A percentile compares a stretch with the other conserved stretches of the same genome.
These are phyloP conservation scores for Chalara sp. DNA, from an alignment of 2,329 filamentous ascomycete genomes.

Conservation along the genomic window DNA sequence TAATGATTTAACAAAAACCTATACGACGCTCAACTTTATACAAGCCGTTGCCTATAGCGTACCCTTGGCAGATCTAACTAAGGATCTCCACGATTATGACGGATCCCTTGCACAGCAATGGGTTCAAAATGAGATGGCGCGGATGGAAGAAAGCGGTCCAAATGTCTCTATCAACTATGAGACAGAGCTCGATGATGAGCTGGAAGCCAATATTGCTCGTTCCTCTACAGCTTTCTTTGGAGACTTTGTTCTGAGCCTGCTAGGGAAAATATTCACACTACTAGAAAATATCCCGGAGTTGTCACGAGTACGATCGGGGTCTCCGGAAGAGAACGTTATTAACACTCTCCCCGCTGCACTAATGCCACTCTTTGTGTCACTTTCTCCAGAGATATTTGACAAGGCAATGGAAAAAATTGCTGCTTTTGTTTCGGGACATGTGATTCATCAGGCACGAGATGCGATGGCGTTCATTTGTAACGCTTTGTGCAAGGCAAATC, in stretches of 20 bases:
- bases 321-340: conserved; percentile 93
- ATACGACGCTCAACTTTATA: conserved; percentile 90
- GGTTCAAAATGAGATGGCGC: conserved; percentile 96
- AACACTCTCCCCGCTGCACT: conserved; percentile 91
- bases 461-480: conserved; percentile 99
- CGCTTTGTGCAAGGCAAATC: conserved; percentile 89
- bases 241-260: conserved; percentile 83
- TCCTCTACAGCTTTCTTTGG: conserved; percentile 92
- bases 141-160: conserved; percentile 83
- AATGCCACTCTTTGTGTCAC: conserved; percentile 79
- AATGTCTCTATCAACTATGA: conserved; percentile 82
- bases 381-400: conserved; percentile 92
- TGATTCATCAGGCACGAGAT: conserved; percentile 93
- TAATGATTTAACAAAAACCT: conserved; percentile 93
- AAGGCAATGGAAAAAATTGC: conserved; percentile 87
- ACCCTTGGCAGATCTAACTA: conserved; percentile 76
- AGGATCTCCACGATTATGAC: conserved; percentile 59
- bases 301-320: conserved; percentile 78
- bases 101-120: conserved; percentile 82
- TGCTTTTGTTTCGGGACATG: conserved; percentile 85
- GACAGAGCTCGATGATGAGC: conserved; percentile 72
- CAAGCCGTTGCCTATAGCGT: conserved; percentile 96
- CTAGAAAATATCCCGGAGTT: conserved; percentile 93
- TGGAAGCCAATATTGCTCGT: conserved; percentile 79
- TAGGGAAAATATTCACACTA: conserved; percentile 92